Conservation (phyloP, 2,329 filamentous ascomycete species). For the Annulohypoxylon truncatum region DNA sequence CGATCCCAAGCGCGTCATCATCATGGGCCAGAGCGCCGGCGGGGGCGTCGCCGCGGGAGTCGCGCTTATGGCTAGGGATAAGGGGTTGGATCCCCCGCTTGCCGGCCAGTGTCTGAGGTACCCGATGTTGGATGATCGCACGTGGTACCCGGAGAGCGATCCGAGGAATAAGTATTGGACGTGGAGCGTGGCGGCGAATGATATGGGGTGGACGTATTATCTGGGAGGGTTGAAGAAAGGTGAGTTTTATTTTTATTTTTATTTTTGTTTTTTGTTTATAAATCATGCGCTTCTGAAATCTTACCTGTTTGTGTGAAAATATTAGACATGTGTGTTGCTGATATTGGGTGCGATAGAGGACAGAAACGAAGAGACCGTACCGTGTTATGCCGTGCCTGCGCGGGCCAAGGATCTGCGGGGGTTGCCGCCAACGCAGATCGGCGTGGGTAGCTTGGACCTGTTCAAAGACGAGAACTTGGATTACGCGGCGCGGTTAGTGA, state of each 20-base stretch:
- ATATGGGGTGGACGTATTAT: conserved; percentile 36
- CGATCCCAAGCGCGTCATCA: conserved; percentile 42
- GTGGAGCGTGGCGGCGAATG: conserved; percentile 30
- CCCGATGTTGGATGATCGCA: conserved; percentile 52
- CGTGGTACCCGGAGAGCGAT: conserved; percentile 32
- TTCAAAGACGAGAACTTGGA: conserved; percentile 32
- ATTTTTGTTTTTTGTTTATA: too few relatives aligned
- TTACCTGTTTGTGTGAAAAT: neutral
- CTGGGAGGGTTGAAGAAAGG: conserved; percentile 27
- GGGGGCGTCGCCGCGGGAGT: conserved; percentile 38
- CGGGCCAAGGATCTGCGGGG: conserved; percentile 22
- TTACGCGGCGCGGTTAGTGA: conserved; percentile 24
- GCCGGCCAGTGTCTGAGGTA: conserved; percentile 49
- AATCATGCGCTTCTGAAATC: too few relatives aligned
- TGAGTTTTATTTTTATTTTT: too few relatives aligned
- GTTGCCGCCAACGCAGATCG: conserved; percentile 31
- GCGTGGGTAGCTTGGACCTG: conserved; percentile 32
- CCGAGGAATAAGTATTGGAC: conserved; percentile 32
- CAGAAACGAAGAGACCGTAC: neutral
- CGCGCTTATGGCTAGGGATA: conserved; percentile 56
- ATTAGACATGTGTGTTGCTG: neutral
- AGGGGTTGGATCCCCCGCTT: conserved; percentile 40
- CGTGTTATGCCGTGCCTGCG: conserved; percentile 27
- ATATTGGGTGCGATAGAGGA: neutral
- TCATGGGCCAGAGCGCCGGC: conserved; percentile 42